Conservation (phyloP, 129 eudicot genomes). For the Lactuca saligna region DNA sequence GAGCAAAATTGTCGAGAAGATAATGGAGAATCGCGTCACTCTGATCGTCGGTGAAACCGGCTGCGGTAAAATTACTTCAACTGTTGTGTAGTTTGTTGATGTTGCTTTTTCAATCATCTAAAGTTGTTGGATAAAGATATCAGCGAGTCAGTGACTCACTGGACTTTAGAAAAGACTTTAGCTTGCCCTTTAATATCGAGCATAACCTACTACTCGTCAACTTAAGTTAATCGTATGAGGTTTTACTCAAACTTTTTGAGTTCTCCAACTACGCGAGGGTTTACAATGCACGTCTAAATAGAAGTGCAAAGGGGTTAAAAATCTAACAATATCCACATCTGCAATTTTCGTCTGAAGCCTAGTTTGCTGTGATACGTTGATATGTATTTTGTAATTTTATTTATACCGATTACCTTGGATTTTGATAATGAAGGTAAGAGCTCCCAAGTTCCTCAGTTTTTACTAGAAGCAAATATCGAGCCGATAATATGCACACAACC, state of each 20-base stretch:
- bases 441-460: slow-evolving; percentile 90
- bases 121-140: not conserved
- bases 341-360: not conserved
- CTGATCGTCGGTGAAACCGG: slow-evolving; percentile 95
- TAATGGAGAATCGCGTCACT: slow-evolving; percentile 92
- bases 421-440: slow-evolving; percentile 66
- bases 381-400: slow-evolving; percentile 1
- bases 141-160: not conserved
- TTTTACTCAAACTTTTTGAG: slow-evolving; percentile 6
- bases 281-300: slow-evolving; percentile 10
- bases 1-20: slow-evolving; percentile 71
- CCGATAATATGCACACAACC: slow-evolving; percentile 95
- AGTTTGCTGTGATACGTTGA: slow-evolving; percentile 6
- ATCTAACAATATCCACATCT: not conserved
- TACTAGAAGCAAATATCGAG: slow-evolving; percentile 73
- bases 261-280: not conserved
- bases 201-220: not conserved
- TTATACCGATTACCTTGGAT: slow-evolving; percentile 12
- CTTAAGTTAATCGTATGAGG: not conserved
- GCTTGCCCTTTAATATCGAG: slow-evolving; percentile 6
- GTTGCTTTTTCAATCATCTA: slow-evolving; percentile 2
- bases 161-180: slow-evolving; percentile 13
- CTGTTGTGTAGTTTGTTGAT: slow-evolving; percentile 11
- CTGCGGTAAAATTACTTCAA: slow-evolving; percentile 54
- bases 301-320: not conserved